Evolutionary conservation across 805 yeast species (phyloP).

Genomic region (Brettanomyces naardenensis): DNA sequence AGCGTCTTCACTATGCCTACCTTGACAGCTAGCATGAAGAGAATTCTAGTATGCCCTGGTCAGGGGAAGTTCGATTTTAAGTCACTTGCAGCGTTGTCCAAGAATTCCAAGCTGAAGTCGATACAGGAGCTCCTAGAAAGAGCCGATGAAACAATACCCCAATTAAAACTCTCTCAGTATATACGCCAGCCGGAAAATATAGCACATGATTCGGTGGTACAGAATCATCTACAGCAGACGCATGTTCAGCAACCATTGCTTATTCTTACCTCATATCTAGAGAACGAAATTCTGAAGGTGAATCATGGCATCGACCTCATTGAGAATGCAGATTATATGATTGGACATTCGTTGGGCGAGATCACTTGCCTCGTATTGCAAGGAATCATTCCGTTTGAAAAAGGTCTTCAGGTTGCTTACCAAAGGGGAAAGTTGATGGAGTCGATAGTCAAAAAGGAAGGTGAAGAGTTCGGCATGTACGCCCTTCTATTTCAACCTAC

Average conservation of each 20-base stretch:
- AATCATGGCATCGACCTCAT: constrained; percentile 16
- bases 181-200: constrained; percentile 10
- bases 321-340: constrained; percentile 13
- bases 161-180: constrained; percentile 12
- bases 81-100: constrained; percentile 8
- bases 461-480: constrained; percentile 28
- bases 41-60: constrained; percentile 21
- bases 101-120: constrained; percentile 5
- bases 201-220: not conserved
- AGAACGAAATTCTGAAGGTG: constrained; percentile 11
- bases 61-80: constrained; percentile 21
- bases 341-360: constrained; percentile 32
- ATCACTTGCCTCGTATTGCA: constrained; percentile 23
- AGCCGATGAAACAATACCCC: constrained; percentile 17
- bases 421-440: constrained; percentile 28
- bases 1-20: too few relatives aligned
- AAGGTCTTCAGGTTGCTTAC: constrained; percentile 20
- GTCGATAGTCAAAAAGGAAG: constrained; percentile 9
- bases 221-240: constrained; percentile 15
- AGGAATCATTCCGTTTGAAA: constrained; percentile 16
- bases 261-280: constrained; percentile 20
- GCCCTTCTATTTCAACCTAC: constrained; percentile 23
- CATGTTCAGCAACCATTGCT: constrained; percentile 27
- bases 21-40: too few relatives aligned
- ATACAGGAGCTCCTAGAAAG: constrained; percentile 9